Base-by-base conservation (phyloP, 805 yeast genomes). In the Naumovozyma baii region DNA sequence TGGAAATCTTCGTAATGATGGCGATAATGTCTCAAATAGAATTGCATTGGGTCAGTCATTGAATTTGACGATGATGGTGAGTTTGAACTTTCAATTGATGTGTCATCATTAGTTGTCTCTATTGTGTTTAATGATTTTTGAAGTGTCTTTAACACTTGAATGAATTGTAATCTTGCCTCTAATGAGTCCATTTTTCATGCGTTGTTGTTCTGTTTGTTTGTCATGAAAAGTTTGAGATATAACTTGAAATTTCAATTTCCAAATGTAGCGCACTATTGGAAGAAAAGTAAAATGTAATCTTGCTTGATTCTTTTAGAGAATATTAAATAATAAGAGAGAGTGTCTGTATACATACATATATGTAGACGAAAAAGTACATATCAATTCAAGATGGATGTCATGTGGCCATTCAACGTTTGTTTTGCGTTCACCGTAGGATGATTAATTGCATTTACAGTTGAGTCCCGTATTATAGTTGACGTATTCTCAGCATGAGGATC, bases 161-260 rank as follows among this genome's bases (percentile, higher is more conserved):
- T 69, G 51, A 88, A 80, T 59, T 81, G 82, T 34, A 85, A 64
- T 42, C 90, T 72, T 3, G 88, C 87, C 53, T 85, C 95, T 58
- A 90, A 84, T 1, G 95, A 79, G 56, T 88, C 96, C 94, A 88
- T 85, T 13, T 12, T 34, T 29, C 13, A n/a, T 22, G n/a, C n/a
- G n/a, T n/a, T n/a, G n/a, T n/a, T n/a, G n/a, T n/a, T n/a, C n/a
- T n/a, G n/a, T n/a, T n/a, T n/a, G n/a, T n/a, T n/a, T n/a, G n/a
- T n/a, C n/a, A n/a, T n/a, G n/a, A n/a, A n/a, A n/a, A n/a, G n/a
- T n/a, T n/a, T n/a, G n/a, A n/a, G n/a, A n/a, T n/a, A n/a, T n/a
- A n/a, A n/a, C n/a, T n/a, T n/a, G n/a, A n/a, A n/a, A n/a, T n/a
- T n/a, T n/a, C n/a, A n/a, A n/a, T n/a, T n/a, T n/a, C n/a, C n/a